Evolutionary conservation across 371 early-diverging fungal genomes (phyloP), one percentile per base, ranked within the genome.

Genomic region (Circinella umbellata): DNA sequence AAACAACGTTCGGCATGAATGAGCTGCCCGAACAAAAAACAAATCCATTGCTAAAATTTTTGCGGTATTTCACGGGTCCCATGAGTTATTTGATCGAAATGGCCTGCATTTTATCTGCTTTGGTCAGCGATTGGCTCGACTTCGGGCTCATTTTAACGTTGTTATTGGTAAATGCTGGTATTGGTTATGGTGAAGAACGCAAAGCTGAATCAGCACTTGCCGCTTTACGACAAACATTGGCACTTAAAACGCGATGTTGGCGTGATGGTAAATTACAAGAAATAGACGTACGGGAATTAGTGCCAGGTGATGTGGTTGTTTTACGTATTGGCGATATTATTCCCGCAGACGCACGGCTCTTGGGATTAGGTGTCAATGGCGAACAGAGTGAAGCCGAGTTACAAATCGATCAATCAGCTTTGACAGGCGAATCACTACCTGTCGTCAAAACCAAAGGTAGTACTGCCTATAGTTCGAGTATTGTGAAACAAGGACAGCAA

Each of bases 391-490:
- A 92, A 17, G 87, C 87, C 46, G 88, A 90, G 20, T 83, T 97
- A 47, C 89, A 92, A 70, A 89, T 98, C 51, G 99, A 98, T 81
- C 98, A 98, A 78, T 91, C 98, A 3, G 92, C 96, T 15, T 81
- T 98, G 20, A 98, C 98, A 14, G 99, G 93, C 27, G 99, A 98
- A 81, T 94, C 96, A 4, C 79, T 97, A 53, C 92, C 96, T 3
- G 92, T 91, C 17, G 64, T 77, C 64, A 96, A 96, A 82, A 87
- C 85, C 69, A 92, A 91, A 69, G 94, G 92, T 35, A 82, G 85
- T 46, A 90, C 92, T 14, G 90, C 92, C 38, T 96, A 91, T 84
- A 93, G 94, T 27, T 93, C 94, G 48, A 92, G 94, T 10, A 86
- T 92, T 62, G 90, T 94, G 63, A 93, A 93, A 74, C 93, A 92